These are phyloP conservation scores for Calonectria hawksworthii DNA, from an alignment of 2,329 filamentous ascomycete species.

Conservation along the genomic window DNA sequence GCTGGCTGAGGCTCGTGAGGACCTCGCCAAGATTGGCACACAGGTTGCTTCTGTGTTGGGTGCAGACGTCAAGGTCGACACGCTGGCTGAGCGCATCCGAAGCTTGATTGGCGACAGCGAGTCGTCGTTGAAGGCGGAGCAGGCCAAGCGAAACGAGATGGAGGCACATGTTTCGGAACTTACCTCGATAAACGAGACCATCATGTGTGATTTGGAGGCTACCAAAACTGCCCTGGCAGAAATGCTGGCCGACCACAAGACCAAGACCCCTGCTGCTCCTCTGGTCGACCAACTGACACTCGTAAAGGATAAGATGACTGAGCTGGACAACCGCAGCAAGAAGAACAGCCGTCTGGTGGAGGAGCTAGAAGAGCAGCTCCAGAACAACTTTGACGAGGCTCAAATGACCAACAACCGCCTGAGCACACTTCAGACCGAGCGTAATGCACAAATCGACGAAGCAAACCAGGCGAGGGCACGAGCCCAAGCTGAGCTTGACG, in stretches of 20 bases:
- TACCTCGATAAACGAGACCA: slow-evolving; percentile 68
- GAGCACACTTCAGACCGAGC: slow-evolving; percentile 83
- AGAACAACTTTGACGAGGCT: slow-evolving; percentile 94
- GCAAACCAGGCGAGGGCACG: slow-evolving; percentile 74
- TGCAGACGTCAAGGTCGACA: slow-evolving; percentile 76
- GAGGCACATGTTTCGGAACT: slow-evolving; percentile 69
- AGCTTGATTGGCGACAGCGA: slow-evolving; percentile 71
- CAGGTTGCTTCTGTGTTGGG: slow-evolving; percentile 73
- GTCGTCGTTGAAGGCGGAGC: slow-evolving; percentile 70
- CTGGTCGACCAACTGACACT: slow-evolving; percentile 70
- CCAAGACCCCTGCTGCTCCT: slow-evolving; percentile 55
- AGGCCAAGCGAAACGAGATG: slow-evolving; percentile 70
- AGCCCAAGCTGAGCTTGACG: slow-evolving; percentile 78
- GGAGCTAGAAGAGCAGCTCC: slow-evolving; percentile 96
- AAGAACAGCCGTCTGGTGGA: slow-evolving; percentile 94
- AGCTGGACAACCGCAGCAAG: slow-evolving; percentile 79
- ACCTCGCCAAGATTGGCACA: slow-evolving; percentile 74
- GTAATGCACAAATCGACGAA: slow-evolving; percentile 83
- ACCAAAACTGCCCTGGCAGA: slow-evolving; percentile 68
- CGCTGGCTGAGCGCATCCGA: slow-evolving; percentile 73
- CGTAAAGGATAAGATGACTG: slow-evolving; percentile 75
- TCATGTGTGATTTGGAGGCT: slow-evolving; percentile 73
- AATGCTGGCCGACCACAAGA: slow-evolving; percentile 63
- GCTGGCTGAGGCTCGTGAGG: slow-evolving; percentile 74
- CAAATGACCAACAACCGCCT: slow-evolving; percentile 87